These are phyloP conservation scores for Scheffersomyces ergatensis DNA, from an alignment of 805 yeast genomes.

Conservation along the genomic window DNA sequence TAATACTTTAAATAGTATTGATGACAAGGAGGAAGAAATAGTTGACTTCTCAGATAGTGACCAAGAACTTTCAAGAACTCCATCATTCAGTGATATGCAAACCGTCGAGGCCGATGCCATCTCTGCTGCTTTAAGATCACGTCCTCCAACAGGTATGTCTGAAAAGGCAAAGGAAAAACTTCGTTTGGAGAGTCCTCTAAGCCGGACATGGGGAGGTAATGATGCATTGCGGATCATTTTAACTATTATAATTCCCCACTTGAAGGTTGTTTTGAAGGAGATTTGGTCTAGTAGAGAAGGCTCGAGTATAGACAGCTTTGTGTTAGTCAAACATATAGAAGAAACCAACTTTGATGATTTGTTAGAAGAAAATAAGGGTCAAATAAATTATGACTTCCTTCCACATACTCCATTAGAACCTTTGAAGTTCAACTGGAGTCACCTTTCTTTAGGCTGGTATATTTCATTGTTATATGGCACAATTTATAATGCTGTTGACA, in stretches of 20 bases:
- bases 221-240: constrained; percentile 45
- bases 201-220: constrained; percentile 56
- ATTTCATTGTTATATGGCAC: constrained; percentile 61
- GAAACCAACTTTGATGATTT: constrained; percentile 25
- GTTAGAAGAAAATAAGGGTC: constrained; percentile 16
- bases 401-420: constrained; percentile 41
- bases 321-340: constrained; percentile 41
- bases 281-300: constrained; percentile 20
- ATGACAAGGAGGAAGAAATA: constrained; percentile 10
- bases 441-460: constrained; percentile 73
- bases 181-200: constrained; percentile 48
- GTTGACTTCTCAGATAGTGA: background rate
- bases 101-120: constrained; percentile 11
- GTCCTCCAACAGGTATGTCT: constrained; percentile 62
- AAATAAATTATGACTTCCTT: constrained; percentile 41
- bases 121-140: constrained; percentile 45
- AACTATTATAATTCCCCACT: constrained; percentile 36
- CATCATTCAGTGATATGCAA: background rate
- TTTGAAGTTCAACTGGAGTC: constrained; percentile 61
- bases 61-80: background rate
- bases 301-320: constrained; percentile 18
- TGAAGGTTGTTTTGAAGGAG: constrained; percentile 25
- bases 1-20: constrained; percentile 11
- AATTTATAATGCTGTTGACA: constrained; percentile 36
- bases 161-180: constrained; percentile 51